Conservation (phyloP, 2,329 filamentous ascomycete genomes). For the Colletotrichum horii region DNA sequence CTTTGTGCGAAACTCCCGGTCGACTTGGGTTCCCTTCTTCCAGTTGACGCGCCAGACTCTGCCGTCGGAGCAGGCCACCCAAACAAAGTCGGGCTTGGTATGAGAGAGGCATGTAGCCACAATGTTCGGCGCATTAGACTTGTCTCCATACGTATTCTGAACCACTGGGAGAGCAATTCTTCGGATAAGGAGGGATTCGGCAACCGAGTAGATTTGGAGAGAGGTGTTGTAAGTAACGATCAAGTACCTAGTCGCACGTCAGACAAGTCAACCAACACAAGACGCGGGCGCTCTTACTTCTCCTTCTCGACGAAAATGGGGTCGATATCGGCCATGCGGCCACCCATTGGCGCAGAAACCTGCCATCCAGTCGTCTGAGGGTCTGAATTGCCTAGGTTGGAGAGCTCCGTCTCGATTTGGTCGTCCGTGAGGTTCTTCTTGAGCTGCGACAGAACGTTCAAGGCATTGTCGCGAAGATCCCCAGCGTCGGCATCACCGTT, state of each 20-base stretch:
- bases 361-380: slow-evolving; percentile 52
- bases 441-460: slow-evolving; percentile 19
- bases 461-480: slow-evolving; percentile 20
- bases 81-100: slow-evolving; percentile 52
- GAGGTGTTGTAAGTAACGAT: slow-evolving; percentile 77
- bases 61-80: slow-evolving; percentile 66
- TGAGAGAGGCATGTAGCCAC: slow-evolving; percentile 46
- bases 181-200: slow-evolving; percentile 80
- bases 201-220: slow-evolving; percentile 80
- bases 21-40: slow-evolving; percentile 50
- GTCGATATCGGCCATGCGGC: slow-evolving; percentile 68
- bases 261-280: slow-evolving; percentile 23
- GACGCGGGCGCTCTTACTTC: slow-evolving; percentile 48
- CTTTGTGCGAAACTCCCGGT: slow-evolving; percentile 46
- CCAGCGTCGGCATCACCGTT: slow-evolving; percentile 3
- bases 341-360: slow-evolving; percentile 68
- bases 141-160: slow-evolving; percentile 27
- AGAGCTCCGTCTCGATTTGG: slow-evolving; percentile 11
- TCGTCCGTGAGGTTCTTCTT: slow-evolving; percentile 13
- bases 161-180: slow-evolving; percentile 62
- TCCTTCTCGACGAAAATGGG: slow-evolving; percentile 67
- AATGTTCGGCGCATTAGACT: slow-evolving; percentile 35
- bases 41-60: slow-evolving; percentile 64
- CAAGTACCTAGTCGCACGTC: slow-evolving; percentile 62
- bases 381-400: slow-evolving; percentile 12